Evolutionary conservation across 805 yeast species (phyloP), one percentile per base, ranked within the genome.

Genomic region (Lipomyces yamadae): DNA sequence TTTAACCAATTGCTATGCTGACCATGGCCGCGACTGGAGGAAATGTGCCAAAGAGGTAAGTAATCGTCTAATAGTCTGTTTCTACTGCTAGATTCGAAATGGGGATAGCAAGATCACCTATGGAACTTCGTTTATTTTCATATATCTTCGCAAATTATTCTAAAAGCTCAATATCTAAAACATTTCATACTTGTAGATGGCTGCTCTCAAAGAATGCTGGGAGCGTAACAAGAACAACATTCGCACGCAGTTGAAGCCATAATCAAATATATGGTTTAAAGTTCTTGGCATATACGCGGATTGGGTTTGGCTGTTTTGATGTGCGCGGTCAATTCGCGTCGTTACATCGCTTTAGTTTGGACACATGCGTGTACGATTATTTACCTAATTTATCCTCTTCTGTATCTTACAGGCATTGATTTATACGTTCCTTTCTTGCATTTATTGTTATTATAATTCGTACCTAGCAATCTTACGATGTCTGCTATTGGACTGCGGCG

Each of bases 1-100:
- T 15, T 78, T 91, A 39, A 91, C 88, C 61, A 77, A 90, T 42
- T 91, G 97, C 72, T 92, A 89, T 74, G 92, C 92, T 2, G 96
- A 90, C 66, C 88, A 88, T 0, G 86, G 86, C 10, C 64, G 69
- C 35, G 96, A 91, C 74, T 91, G 97, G 97, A 78, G 96, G 62
- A 78, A 86, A 72, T 90, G 96, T 70, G 75, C 85, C 1, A 78
- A 79, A 24, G 95, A 90, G 75, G 89, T 88, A 72, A 66, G 86
- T 75, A 15, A 29, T 13, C 29, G 10, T 6, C 58, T 32, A 32
- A 15, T 30, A 30, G 58, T 39, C 30, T 52, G 24, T 48, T 59
- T 32, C n/a, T 24, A 33, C 45, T 13, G 48, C 48, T n/a, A 42
- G 48, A 42, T 4, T 15, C 48, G 48, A n/a, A 15, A n/a, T 42